These are phyloP conservation scores for Septoria petroselini DNA, from an alignment of 2,329 filamentous ascomycete genomes.

Conservation along the genomic window DNA sequence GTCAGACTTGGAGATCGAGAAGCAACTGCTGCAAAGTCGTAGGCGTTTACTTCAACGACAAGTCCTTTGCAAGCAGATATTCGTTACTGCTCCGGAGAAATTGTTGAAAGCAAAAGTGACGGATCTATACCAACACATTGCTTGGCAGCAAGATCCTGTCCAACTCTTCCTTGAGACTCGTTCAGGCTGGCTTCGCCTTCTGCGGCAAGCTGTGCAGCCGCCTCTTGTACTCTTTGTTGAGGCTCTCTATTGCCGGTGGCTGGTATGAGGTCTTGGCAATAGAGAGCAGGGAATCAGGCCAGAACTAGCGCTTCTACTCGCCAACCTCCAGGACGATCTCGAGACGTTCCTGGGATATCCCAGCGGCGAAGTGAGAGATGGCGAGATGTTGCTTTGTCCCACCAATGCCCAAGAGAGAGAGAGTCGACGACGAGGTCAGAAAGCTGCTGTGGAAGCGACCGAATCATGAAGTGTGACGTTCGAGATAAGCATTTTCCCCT, in stretches of 20 bases:
- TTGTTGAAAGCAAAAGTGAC: slow-evolving; percentile 56
- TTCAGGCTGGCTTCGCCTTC: slow-evolving; percentile 59
- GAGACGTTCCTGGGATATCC: too few relatives aligned
- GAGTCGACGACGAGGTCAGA: slow-evolving; percentile 16
- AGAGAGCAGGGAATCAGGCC: too few relatives aligned
- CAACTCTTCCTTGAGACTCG: slow-evolving; percentile 60
- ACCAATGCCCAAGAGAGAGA: slow-evolving; percentile 12
- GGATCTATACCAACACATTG: slow-evolving; percentile 57
- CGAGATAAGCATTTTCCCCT: too few relatives aligned
- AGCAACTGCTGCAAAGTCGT: too few relatives aligned
- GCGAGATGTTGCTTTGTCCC: slow-evolving; percentile 1
- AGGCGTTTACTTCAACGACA: too few relatives aligned
- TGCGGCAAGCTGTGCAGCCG: slow-evolving; percentile 64
- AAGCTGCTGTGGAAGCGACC: slow-evolving; percentile 16
- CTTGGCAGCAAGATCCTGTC: slow-evolving; percentile 54
- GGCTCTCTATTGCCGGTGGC: slow-evolving; percentile 49
- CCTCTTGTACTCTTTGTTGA: slow-evolving; percentile 58
- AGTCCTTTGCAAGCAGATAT: too few relatives aligned
- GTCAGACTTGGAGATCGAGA: too few relatives aligned
- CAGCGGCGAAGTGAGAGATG: slow-evolving; percentile 41
- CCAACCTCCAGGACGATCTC: too few relatives aligned
- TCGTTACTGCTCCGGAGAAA: slow-evolving; percentile 61
- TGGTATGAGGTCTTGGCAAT: slow-evolving; percentile 58
- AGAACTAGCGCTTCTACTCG: too few relatives aligned
- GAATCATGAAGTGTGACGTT: slow-evolving; percentile 11